Evolutionary conservation across 345 rosid genomes (phyloP), one percentile per base, ranked within the genome.

Genomic region (Populus pruinosa): DNA sequence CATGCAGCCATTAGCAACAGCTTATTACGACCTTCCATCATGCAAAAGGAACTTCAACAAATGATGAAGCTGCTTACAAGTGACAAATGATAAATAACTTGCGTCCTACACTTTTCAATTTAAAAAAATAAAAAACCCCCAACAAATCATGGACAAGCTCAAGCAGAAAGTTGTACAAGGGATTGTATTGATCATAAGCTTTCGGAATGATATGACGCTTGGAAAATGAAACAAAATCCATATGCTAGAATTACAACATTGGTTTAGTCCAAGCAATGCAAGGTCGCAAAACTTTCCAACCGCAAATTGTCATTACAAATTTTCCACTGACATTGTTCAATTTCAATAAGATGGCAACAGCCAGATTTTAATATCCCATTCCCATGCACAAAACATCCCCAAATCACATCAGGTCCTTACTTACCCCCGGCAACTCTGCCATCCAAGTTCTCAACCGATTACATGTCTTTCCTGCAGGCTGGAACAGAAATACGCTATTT

Each of bases 401-500:
- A 13, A 7, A 63, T 66, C 27, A 66, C 36, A 68, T 36, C 47
- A 23, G 12, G 21, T 7, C 9, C 39, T 62, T 50, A 79, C 49
- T 36, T 35, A 62, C 53, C 66, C 6, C 50, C 35, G 49, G 78
- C 82, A 67, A 59, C 74, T 59, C 63, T 41, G 73, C 29, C 81
- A 66, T 49, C 83, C 64, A 35, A 41, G 71, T 73, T 72, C 70
- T 72, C 70, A 78, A 33, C 59, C 49, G 67, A 68, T 66, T 74
- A 76, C 18, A 39, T 73, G 77, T 25, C 64, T 56, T 66, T 31
- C 87, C 87, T 81, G 87, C 83, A 82, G 76, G 43, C 69, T 62
- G 41, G 68, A 64, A 81, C 76, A 73, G 17, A 59, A 49, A 73
- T 38, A 76, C n/a, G 61, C 77, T 70, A 81, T 59, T 41, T 5